A percentile compares a stretch with the other conserved stretches of the same genome.
Conservation (phyloP, 345 rosid genomes). For the Rhizophora mangle region DNA sequence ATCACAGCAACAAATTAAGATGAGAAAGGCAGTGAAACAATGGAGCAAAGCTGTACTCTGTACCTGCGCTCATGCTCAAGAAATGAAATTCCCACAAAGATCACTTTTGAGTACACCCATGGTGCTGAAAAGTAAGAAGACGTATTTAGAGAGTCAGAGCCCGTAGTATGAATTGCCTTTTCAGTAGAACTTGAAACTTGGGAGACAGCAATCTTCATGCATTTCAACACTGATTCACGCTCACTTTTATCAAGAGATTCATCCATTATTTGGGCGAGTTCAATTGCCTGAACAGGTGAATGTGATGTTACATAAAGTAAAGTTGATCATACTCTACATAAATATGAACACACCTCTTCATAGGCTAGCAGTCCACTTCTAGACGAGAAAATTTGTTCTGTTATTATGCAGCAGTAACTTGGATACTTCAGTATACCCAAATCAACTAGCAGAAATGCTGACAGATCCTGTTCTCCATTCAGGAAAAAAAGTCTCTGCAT, state of each 20-base stretch:
- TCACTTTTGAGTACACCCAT: constrained; percentile 86
- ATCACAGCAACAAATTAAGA: too few species aligned
- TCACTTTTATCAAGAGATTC: constrained; percentile 69
- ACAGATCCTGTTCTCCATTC: constrained; percentile 82
- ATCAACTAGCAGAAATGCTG: constrained; percentile 78
- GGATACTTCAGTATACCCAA: constrained; percentile 81
- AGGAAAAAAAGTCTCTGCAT: constrained; percentile 92
- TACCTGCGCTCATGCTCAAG: constrained; percentile 84
- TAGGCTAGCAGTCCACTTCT: constrained; percentile 63
- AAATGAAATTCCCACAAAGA: constrained; percentile 74
- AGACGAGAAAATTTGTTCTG: constrained; percentile 53
- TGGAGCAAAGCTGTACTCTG: constrained; percentile 9
- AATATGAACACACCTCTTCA: constrained; percentile 67
- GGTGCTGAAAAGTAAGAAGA: constrained; percentile 56
- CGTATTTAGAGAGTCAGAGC: constrained; percentile 26
- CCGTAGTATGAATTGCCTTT: constrained; percentile 25
- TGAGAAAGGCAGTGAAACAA: too few species aligned
- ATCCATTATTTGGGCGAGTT: constrained; percentile 87
- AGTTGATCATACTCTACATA: background rate
- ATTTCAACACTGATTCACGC: constrained; percentile 47
- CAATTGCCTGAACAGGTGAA: constrained; percentile 63
- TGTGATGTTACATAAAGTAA: constrained; percentile 11
- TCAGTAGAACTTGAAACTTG: constrained; percentile 33
- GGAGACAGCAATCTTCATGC: constrained; percentile 62
- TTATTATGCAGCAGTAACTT: constrained; percentile 55